phyloP scores from a whole-genome alignment of 768 basidiomycete species.

The Chalciporus sphaerocephalus region DNA sequence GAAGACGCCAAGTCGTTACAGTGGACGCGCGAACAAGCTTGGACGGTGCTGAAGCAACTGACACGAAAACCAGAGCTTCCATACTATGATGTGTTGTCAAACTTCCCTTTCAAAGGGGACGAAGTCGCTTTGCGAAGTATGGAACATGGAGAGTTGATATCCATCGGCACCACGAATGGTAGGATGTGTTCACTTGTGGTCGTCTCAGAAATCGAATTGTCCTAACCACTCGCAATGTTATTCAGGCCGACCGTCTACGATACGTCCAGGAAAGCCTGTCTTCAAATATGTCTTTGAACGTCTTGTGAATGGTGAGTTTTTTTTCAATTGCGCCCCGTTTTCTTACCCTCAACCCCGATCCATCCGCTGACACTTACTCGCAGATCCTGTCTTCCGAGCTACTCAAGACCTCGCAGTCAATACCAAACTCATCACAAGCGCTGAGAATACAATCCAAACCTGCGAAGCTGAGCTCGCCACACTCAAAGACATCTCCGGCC shows the following conservation, averaged over 20 bases:
- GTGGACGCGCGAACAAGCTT: slow-evolving; percentile 88
- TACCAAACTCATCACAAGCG: slow-evolving; percentile 53
- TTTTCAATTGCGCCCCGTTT: background rate
- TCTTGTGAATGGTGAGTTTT: slow-evolving; percentile 63
- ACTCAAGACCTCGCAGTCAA: slow-evolving; percentile 80
- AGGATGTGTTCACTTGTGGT: slow-evolving; percentile 2
- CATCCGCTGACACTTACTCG: background rate
- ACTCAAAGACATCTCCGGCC: slow-evolving; percentile 59
- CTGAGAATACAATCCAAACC: slow-evolving; percentile 60
- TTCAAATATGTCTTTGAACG: slow-evolving; percentile 81
- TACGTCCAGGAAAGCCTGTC: slow-evolving; percentile 89
- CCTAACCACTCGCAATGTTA: background rate
- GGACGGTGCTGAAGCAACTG: slow-evolving; percentile 74
- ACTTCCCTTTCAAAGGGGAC: slow-evolving; percentile 90
- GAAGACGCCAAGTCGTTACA: slow-evolving; percentile 80
- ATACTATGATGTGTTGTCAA: slow-evolving; percentile 76
- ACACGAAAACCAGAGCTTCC: slow-evolving; percentile 68
- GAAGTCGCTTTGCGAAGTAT: slow-evolving; percentile 74
- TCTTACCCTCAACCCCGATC: no score
- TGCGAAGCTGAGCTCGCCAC: slow-evolving; percentile 74
- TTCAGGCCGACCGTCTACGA: slow-evolving; percentile 74
- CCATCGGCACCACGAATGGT: slow-evolving; percentile 76
- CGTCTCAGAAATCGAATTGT: no score
- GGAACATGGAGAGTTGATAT: slow-evolving; percentile 86
- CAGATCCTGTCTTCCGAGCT: slow-evolving; percentile 78